A percentile compares a stretch with the other conserved stretches of the same genome.
These are phyloP conservation scores for Sporothrix globosa DNA, from an alignment of 2,329 filamentous ascomycete genomes.

Conservation along the genomic window DNA sequence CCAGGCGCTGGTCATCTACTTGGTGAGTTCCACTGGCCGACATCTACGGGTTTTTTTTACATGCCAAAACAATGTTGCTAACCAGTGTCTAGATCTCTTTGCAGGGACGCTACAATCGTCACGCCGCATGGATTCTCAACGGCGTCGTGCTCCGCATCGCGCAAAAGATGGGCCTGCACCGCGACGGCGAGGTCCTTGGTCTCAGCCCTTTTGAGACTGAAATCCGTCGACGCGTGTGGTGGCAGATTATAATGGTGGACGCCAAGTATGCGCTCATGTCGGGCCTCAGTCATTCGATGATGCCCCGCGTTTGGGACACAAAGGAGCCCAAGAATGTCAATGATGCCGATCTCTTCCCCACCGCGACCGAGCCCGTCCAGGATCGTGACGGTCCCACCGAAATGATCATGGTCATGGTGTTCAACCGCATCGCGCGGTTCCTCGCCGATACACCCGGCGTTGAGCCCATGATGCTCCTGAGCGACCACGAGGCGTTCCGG, in stretches of 20 bases:
- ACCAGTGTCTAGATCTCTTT: slow-evolving; percentile 53
- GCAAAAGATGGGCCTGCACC: slow-evolving; percentile 68
- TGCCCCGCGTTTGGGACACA: slow-evolving; percentile 60
- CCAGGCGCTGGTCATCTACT: slow-evolving; percentile 62
- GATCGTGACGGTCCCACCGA: slow-evolving; percentile 62
- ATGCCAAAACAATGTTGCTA: background rate
- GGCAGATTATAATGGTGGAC: slow-evolving; percentile 64
- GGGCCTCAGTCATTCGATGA: slow-evolving; percentile 57
- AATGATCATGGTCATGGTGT: slow-evolving; percentile 61
- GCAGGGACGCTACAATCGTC: slow-evolving; percentile 61
- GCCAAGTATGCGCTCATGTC: slow-evolving; percentile 61
- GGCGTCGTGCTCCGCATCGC: slow-evolving; percentile 66
- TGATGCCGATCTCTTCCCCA: slow-evolving; percentile 60
- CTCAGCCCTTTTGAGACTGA: slow-evolving; percentile 66
- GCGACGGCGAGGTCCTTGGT: slow-evolving; percentile 60
- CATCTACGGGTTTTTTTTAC: background rate
- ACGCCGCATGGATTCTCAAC: slow-evolving; percentile 63
- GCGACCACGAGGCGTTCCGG: slow-evolving; percentile 45
- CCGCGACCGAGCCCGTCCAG: slow-evolving; percentile 55
- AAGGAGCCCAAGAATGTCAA: slow-evolving; percentile 61
- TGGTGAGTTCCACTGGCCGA: slow-evolving; percentile 47
- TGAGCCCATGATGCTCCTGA: slow-evolving; percentile 55
- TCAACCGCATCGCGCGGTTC: slow-evolving; percentile 55
- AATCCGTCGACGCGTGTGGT: slow-evolving; percentile 70
- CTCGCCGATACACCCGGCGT: slow-evolving; percentile 54